A percentile compares a stretch with the other conserved stretches of the same genome.
Evolutionary conservation across 2,329 filamentous ascomycete species (phyloP).

Genomic region (Simplicillium aogashimaense): DNA sequence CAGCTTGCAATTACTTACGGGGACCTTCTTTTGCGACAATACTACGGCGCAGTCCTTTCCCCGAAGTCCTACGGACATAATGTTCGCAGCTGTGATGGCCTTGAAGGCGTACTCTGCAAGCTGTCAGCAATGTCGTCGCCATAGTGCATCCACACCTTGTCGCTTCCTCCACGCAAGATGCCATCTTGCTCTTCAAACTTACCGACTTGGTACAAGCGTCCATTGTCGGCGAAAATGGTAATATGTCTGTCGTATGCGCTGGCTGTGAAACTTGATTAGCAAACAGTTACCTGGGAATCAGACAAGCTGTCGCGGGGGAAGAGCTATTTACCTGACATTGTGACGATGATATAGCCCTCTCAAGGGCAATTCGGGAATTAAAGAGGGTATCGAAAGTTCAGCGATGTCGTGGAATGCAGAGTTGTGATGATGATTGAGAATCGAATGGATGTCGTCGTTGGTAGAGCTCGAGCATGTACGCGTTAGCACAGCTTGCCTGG

Average conservation of each 20-base stretch:
- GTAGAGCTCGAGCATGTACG: constrained; percentile 21
- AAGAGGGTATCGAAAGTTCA: constrained; percentile 3
- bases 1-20: constrained; percentile 50
- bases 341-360: background rate
- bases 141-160: constrained; percentile 6
- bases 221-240: constrained; percentile 99
- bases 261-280: constrained; percentile 15
- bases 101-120: constrained; percentile 97
- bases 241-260: constrained; percentile 97
- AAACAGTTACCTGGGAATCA: too few species aligned
- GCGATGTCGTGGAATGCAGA: too few species aligned
- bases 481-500: constrained; percentile 40
- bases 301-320: too few species aligned
- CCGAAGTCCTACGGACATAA: constrained; percentile 91
- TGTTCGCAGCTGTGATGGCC: constrained; percentile 97
- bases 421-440: constrained; percentile 10
- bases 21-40: constrained; percentile 98
- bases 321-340: background rate
- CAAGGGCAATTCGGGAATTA: too few species aligned
- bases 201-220: constrained; percentile 99
- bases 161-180: constrained; percentile 6
- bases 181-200: constrained; percentile 26
- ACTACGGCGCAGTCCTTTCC: constrained; percentile 97
- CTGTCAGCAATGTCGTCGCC: constrained; percentile 12
- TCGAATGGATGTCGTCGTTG: background rate